Conservation (phyloP, 2,329 filamentous ascomycete species). For the Pleurostoma richardsiae region DNA sequence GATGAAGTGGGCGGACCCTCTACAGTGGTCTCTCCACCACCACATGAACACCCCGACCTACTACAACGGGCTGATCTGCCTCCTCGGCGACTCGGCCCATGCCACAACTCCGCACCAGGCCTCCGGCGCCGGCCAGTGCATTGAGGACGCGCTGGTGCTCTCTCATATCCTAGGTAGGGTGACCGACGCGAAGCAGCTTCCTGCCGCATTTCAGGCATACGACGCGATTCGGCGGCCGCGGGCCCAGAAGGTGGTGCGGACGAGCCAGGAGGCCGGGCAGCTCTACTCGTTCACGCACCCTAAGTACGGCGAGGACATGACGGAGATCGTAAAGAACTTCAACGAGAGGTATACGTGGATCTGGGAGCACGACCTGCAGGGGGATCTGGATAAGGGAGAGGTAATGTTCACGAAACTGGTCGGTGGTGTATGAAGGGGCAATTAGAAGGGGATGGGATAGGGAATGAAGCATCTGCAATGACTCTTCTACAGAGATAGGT, state of each 20-base stretch:
- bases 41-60: conserved; percentile 1
- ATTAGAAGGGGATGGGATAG: too few relatives aligned
- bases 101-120: conserved; percentile 12
- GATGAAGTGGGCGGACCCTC: conserved; percentile 1
- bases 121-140: conserved; percentile 10
- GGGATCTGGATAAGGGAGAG: conserved; percentile 12
- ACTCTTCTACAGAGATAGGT: too few relatives aligned
- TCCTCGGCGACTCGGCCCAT: conserved; percentile 8
- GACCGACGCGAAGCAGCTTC: conserved; percentile 3
- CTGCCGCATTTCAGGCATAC: conserved; percentile 17
- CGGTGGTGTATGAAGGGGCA: not conserved
- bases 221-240: conserved; percentile 21
- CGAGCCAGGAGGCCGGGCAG: conserved; percentile 20
- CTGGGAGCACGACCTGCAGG: conserved; percentile 21
- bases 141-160: conserved; percentile 13
- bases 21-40: conserved; percentile 2
- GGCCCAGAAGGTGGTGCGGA: conserved; percentile 21
- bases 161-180: conserved; percentile 5
- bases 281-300: conserved; percentile 19
- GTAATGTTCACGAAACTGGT: not conserved
- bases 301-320: conserved; percentile 19
- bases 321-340: conserved; percentile 20
- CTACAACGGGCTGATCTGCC: not conserved
- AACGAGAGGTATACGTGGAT: conserved; percentile 23
- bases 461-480: too few relatives aligned